Conservation (phyloP, 164 flowering plant genomes). For the Vitis rotundifolia region DNA sequence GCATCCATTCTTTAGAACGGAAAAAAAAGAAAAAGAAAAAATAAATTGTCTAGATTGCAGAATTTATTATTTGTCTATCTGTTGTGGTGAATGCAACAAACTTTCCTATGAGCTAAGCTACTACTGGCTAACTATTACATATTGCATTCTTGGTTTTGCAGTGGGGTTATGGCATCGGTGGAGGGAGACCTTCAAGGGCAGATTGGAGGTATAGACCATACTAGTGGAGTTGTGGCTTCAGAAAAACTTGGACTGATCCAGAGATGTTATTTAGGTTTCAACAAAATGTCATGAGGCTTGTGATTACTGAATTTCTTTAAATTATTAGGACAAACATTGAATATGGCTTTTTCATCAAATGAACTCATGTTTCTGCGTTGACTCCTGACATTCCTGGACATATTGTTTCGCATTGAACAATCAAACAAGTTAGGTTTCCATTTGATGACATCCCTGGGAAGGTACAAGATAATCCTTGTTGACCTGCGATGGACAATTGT, state of each 20-base stretch:
- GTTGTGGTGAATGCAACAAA: too few relatives aligned
- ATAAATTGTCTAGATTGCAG: too few relatives aligned
- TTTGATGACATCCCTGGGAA: too few relatives aligned
- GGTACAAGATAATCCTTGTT: too few relatives aligned
- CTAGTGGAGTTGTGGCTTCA: conserved; percentile 25
- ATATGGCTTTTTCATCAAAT: not conserved
- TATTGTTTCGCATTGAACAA: too few relatives aligned
- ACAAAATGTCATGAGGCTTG: not conserved
- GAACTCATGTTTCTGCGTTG: not conserved
- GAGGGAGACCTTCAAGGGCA: conserved; percentile 66
- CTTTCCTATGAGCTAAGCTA: not conserved
- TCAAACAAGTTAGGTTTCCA: too few relatives aligned
- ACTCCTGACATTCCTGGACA: not conserved
- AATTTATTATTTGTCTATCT: too few relatives aligned
- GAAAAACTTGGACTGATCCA: not conserved
- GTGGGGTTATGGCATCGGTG: conserved; percentile 74
- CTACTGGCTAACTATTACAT: not conserved
- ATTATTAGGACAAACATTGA: not conserved
- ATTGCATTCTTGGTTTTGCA: conserved; percentile 27
- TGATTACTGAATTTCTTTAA: not conserved
- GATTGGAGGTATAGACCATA: conserved; percentile 91
- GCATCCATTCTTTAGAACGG: too few relatives aligned
- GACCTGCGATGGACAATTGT: too few relatives aligned
- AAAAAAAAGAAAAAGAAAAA: too few relatives aligned
- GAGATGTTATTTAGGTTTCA: not conserved